Conservation (phyloP, 1,284 basidiomycete species). For the Sphaerobolus stellatus region DNA sequence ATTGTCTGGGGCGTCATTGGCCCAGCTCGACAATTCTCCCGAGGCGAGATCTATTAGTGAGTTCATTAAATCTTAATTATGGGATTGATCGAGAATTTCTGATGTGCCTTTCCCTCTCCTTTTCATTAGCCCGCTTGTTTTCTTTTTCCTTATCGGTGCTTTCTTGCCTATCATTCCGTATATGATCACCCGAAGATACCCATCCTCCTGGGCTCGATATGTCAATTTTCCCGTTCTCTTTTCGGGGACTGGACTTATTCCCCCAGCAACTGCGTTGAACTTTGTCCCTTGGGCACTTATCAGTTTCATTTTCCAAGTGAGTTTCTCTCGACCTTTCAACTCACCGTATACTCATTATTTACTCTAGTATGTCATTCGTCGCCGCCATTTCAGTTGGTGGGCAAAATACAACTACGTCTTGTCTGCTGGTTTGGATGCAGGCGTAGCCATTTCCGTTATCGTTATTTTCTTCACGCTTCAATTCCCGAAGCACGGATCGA, state of each 20-base stretch:
- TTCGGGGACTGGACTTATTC: conserved; percentile 53
- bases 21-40: conserved; percentile 52
- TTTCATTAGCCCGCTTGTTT: conserved; percentile 27
- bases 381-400: conserved; percentile 67
- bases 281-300: conserved; percentile 59
- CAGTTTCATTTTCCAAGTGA: conserved; percentile 54
- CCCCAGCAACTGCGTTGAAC: conserved; percentile 55
- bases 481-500: conserved; percentile 61
- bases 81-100: neutral
- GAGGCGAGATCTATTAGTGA: conserved; percentile 44
- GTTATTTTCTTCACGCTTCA: conserved; percentile 69
- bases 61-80: conserved; percentile 14
- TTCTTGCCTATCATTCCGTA: conserved; percentile 42
- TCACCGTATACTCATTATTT: conserved; percentile 1
- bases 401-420: conserved; percentile 69
- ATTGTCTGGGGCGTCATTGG: conserved; percentile 57
- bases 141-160: conserved; percentile 58
- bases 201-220: conserved; percentile 44
- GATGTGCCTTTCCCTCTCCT: too few relatives aligned
- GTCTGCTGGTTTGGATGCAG: conserved; percentile 58
- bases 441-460: conserved; percentile 57
- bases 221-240: conserved; percentile 59
- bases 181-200: conserved; percentile 37
- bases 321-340: neutral
- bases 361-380: conserved; percentile 54